phyloP scores from a whole-genome alignment of 2,329 filamentous ascomycete genomes.

The Clonostachys chloroleuca region DNA sequence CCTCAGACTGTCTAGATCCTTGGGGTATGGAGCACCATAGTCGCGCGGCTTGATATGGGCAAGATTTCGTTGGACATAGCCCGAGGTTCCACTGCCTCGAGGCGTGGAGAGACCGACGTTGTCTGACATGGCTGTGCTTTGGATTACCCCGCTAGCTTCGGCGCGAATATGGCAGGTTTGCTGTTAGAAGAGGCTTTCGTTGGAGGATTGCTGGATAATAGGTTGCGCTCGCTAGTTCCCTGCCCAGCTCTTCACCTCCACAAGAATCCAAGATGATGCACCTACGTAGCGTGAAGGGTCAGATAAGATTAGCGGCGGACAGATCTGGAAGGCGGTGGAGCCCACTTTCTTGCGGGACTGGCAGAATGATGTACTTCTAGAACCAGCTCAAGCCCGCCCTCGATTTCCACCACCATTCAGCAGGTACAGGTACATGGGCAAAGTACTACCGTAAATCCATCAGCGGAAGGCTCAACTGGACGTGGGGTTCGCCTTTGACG shows the following conservation, averaged over 20 bases:
- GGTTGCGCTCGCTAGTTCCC: no score
- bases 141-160: background rate
- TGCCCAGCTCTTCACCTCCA: no score
- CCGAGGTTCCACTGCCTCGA: constrained; percentile 90
- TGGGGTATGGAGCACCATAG: constrained; percentile 68
- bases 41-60: constrained; percentile 85
- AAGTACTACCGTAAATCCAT: no score
- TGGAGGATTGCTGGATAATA: background rate
- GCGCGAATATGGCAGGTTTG: background rate
- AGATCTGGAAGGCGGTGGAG: background rate
- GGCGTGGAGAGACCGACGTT: constrained; percentile 96
- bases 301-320: no score
- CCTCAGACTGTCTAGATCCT: constrained; percentile 62
- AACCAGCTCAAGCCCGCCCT: background rate
- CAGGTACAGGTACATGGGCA: no score
- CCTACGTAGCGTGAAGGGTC: no score
- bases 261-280: no score
- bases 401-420: background rate
- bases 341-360: background rate
- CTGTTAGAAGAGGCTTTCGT: background rate
- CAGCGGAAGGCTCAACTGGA: no score
- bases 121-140: constrained; percentile 68
- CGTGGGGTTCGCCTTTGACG: no score
- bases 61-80: constrained; percentile 94
- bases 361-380: no score